phyloP scores from a whole-genome alignment of 2,329 filamentous ascomycete genomes.

The Rhynchosporium secalis region DNA sequence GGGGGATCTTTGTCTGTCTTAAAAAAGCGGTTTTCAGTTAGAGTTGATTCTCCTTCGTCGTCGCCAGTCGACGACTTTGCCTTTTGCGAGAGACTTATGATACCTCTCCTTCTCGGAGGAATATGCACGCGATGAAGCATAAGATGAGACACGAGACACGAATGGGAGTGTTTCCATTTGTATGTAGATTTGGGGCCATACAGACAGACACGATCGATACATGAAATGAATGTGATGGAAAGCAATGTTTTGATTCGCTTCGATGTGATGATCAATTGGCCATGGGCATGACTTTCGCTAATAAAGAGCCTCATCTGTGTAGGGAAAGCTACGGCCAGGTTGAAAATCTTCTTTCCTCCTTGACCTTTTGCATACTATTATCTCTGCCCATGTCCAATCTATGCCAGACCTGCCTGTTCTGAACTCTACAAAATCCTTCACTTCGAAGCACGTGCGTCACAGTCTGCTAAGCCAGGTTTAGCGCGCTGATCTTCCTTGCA shows the following conservation, averaged over 20 bases:
- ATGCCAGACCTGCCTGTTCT: neutral
- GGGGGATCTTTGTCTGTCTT: constrained; percentile 34
- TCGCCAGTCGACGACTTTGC: constrained; percentile 33
- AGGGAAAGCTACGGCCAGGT: neutral
- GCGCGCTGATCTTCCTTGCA: neutral
- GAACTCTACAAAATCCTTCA: neutral
- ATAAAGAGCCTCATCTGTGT: neutral
- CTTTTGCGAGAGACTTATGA: constrained; percentile 29
- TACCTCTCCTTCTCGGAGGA: constrained; percentile 27
- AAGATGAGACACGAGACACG: constrained; percentile 23
- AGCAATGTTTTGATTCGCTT: constrained; percentile 3
- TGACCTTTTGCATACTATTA: neutral
- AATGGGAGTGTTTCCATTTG: constrained; percentile 19
- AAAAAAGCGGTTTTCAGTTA: constrained; percentile 38
- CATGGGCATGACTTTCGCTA: neutral
- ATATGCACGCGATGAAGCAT: constrained; percentile 25
- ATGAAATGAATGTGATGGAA: constrained; percentile 9
- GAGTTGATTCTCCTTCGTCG: constrained; percentile 34
- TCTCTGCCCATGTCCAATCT: neutral
- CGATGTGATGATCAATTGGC: neutral
- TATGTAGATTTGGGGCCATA: constrained; percentile 24
- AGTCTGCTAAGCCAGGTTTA: neutral
- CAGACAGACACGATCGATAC: constrained; percentile 15
- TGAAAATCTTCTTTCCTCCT: neutral
- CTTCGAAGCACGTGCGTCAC: neutral